Percentiles rank a stretch among this genome's conserved stretches.
phyloP scores from a whole-genome alignment of 148 eudicot genomes.

The Cornus suecica region DNA sequence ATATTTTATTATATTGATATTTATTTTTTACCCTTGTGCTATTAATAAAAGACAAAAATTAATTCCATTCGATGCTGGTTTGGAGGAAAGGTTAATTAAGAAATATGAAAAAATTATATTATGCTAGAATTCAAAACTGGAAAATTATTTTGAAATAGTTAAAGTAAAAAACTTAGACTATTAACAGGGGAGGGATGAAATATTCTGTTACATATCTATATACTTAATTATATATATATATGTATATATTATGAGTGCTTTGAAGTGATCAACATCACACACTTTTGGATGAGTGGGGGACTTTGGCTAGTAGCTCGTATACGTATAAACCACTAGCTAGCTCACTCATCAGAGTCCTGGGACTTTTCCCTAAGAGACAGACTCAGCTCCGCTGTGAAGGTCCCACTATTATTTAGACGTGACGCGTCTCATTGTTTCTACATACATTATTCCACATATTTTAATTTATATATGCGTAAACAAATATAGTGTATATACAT shows the following conservation, averaged over 20 bases:
- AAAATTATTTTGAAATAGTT: too few relatives aligned
- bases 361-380: slow-evolving; percentile 2
- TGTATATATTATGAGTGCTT: background rate
- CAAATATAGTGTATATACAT: background rate
- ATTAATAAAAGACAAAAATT: too few relatives aligned
- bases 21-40: too few relatives aligned
- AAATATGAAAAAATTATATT: too few relatives aligned
- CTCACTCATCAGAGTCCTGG: background rate
- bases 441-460: slow-evolving; percentile 1
- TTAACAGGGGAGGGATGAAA: too few relatives aligned
- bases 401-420: background rate
- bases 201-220: too few relatives aligned
- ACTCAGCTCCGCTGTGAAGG: background rate
- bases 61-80: too few relatives aligned
- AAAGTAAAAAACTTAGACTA: too few relatives aligned
- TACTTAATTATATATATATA: background rate
- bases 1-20: too few relatives aligned
- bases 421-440: slow-evolving; percentile 9
- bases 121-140: too few relatives aligned
- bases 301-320: background rate
- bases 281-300: slow-evolving; percentile 14
- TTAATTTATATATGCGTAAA: background rate
- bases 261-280: slow-evolving; percentile 12
- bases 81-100: too few relatives aligned
- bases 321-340: slow-evolving; percentile 12